Conservation (phyloP, 192 early-diverging fungal genomes). For the Dispira parvispora region DNA sequence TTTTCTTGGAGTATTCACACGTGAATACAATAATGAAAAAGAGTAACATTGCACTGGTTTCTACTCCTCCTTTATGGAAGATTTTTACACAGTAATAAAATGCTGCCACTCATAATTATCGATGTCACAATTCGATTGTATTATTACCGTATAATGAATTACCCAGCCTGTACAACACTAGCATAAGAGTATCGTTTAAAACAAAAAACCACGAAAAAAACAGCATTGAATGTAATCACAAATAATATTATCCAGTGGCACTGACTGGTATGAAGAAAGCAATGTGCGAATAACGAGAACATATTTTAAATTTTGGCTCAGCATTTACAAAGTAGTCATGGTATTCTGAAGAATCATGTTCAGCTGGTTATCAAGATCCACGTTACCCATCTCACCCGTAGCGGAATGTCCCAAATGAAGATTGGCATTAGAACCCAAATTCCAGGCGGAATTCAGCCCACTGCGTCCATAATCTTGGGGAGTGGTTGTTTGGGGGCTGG, state of each 20-base stretch:
- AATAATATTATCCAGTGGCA: background rate
- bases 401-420: background rate
- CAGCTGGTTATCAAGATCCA: constrained; percentile 5
- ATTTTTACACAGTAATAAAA: no score
- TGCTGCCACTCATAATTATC: no score
- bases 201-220: no score
- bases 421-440: background rate
- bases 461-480: background rate
- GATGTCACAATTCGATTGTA: no score
- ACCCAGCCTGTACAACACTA: no score
- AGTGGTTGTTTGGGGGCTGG: background rate
- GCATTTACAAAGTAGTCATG: constrained; percentile 7
- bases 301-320: no score
- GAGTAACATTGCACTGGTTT: no score
- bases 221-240: background rate
- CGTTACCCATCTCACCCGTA: background rate
- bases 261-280: background rate
- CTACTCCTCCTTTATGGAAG: no score
- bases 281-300: background rate
- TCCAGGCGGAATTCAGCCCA: background rate
- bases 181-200: no score
- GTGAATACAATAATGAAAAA: no score
- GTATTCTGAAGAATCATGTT: constrained; percentile 3
- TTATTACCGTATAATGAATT: no score
- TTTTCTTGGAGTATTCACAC: no score